Evolutionary conservation across 108 stramenopile species (phyloP), one percentile per base, ranked within the genome.

Genomic region (Fragilaria radians): DNA sequence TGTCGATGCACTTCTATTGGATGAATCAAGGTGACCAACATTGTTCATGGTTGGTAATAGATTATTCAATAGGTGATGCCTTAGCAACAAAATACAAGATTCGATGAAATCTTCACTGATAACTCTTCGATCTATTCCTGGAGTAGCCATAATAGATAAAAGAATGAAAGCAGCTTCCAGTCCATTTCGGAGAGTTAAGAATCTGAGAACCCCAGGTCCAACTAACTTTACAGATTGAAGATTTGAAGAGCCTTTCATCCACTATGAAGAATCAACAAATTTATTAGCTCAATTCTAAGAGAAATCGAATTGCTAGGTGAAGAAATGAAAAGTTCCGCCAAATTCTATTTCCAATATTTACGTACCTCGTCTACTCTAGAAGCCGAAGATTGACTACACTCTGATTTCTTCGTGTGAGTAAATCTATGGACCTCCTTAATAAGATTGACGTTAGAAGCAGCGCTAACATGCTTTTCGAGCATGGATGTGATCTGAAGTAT

Each of bases 31-130:
- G 58, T 89, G 91, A 24, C 84, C 88, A 5, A 77, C 76, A 52
- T 79, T 71, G 32, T 80, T 83, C 1, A 91, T 49, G 25, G 87
- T 69, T 3, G 87, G 89, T 46, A 84, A 66, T 51, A 92, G 47
- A 66, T 96, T 82, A 58, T 80, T 76, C 46, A 52, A 49, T 14
- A 93, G 45, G 59, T 90, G 79, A 47, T 80, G 74, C 61, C 81
- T 83, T 52, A 92, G 67, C 68, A 95, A 63, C 21, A 72, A 63
- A n/a, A 94, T 76, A 48, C 76, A 73, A 3, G 81, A 73, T 52
- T 91, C 90, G 26, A 96, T 74, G 49, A 86, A 72, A 57, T 95
- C 93, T 59, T 92, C 92, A 53, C 74, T 85, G 54, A 93, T 64
- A 51, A 83, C 86, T 26, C 83, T 61, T 25, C 82, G 80, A 67